Conservation (phyloP, 768 basidiomycete species). For the Mycena pura region DNA sequence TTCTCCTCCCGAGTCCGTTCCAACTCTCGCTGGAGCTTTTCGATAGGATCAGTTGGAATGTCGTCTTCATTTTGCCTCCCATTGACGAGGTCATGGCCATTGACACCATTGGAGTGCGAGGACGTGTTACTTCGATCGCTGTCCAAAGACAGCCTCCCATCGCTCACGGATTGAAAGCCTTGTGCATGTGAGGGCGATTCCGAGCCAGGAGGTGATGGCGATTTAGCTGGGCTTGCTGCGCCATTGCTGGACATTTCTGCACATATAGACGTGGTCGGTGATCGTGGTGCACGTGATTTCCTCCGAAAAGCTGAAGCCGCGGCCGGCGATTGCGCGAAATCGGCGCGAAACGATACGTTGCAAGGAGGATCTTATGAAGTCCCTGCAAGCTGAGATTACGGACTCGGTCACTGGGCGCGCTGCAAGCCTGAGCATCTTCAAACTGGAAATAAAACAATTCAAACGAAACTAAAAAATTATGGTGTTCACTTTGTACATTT, state of each 20-base stretch:
- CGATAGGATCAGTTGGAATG: conserved; percentile 54
- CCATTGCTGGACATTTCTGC: conserved; percentile 36
- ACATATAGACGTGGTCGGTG: conserved; percentile 18
- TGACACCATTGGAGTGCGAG: conserved; percentile 41
- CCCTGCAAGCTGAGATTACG: too few relatives aligned
- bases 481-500: conserved; percentile 17
- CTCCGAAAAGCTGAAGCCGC: too few relatives aligned
- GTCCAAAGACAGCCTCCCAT: conserved; percentile 51
- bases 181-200: conserved; percentile 33
- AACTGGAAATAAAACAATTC: too few relatives aligned
- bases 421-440: too few relatives aligned
- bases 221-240: conserved; percentile 25
- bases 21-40: conserved; percentile 76
- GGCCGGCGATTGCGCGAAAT: background rate
- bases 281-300: too few relatives aligned
- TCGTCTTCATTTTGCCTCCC: conserved; percentile 42
- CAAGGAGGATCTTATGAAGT: too few relatives aligned
- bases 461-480: too few relatives aligned
- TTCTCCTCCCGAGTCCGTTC: conserved; percentile 82
- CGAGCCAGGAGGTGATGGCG: conserved; percentile 38
- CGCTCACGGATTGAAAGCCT: conserved; percentile 23
- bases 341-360: background rate
- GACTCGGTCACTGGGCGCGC: too few relatives aligned
- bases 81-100: conserved; percentile 39
- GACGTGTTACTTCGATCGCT: conserved; percentile 48